Base-by-base conservation (phyloP, 192 early-diverging fungal genomes). In the Entomortierella chlamydospora region DNA sequence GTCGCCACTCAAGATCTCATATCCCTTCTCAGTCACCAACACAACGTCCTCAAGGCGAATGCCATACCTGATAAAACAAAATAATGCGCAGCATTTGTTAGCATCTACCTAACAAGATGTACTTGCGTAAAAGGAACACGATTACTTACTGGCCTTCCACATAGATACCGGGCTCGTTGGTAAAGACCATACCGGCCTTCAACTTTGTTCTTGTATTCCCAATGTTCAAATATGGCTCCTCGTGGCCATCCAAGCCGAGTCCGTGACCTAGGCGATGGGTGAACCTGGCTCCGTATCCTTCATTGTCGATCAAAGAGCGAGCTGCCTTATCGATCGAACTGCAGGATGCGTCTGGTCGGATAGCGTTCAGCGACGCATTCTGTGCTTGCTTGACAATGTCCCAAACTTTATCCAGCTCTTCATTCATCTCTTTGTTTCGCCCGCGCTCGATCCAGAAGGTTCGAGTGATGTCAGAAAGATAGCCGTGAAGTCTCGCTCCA, bases 261-360 rank as follows among this genome's bases (percentile, higher is more conserved):
- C 87, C 87, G 73, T 88, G 87, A 1, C 87, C 87, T 41, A 86
- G 51, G 18, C 85, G 80, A 63, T 88, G 87, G 12, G 82, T 85
- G 34, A 88, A 88, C 42, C 64, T 81, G 13, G 45, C 31, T 2
- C 85, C 87, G 52, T 81, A 85, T 0, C 83, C 82, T 42, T 69
- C 73, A 3, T 77, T 29, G 23, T 56, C 62, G 52, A 88, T 86
- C 34, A 81, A 29, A 12, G 53, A 18, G 0, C 85, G 73, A 3
- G 85, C 85, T 12, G 82, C 79, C 68, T 81, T 72, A 65, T 88
- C 87, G 11, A 88, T 76, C 41, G 83, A 64, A 33, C 76, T 81
- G 63, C 85, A 88, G 0, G 71, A 55, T 0, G 68, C 64, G 29
- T 78, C 77, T 1, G 66, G 18, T 0, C 50, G 68, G 2, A 78